A percentile compares a stretch with the other conserved stretches of the same genome.
Evolutionary conservation across 2,329 filamentous ascomycete genomes (phyloP).

Genomic region (Byssochlamys sp.): DNA sequence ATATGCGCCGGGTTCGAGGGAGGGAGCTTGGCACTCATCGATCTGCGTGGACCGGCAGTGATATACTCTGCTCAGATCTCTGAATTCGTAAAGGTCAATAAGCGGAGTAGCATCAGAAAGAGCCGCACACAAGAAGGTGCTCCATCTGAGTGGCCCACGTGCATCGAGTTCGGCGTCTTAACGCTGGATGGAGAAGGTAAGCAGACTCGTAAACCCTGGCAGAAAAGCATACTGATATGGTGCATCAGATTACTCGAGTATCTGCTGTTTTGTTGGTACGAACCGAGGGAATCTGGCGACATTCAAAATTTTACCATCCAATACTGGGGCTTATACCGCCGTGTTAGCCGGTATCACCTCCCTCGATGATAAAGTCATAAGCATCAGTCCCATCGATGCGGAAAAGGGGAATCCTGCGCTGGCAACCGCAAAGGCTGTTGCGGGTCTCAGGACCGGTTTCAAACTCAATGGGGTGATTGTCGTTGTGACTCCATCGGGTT

Average conservation of each 20-base stretch:
- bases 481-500: constrained; percentile 62
- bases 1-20: constrained; percentile 76
- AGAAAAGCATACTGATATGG: background rate
- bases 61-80: constrained; percentile 65
- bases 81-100: constrained; percentile 68
- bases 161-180: constrained; percentile 85
- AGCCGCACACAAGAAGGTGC: constrained; percentile 41
- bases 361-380: constrained; percentile 61
- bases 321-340: constrained; percentile 60
- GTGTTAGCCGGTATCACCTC: constrained; percentile 59
- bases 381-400: constrained; percentile 67
- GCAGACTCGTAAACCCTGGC: constrained; percentile 1
- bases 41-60: constrained; percentile 75
- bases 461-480: constrained; percentile 74
- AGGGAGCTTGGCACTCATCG: constrained; percentile 71
- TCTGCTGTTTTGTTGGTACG: constrained; percentile 84
- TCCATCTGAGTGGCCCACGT: constrained; percentile 63
- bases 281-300: constrained; percentile 74
- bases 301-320: constrained; percentile 75
- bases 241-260: constrained; percentile 71
- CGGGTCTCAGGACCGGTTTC: constrained; percentile 62
- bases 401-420: constrained; percentile 66
- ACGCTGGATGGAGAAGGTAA: constrained; percentile 75
- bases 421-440: constrained; percentile 66
- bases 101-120: constrained; percentile 60